phyloP scores from a whole-genome alignment of 176 grass and related monocot genomes.

The Chloris gayana region DNA sequence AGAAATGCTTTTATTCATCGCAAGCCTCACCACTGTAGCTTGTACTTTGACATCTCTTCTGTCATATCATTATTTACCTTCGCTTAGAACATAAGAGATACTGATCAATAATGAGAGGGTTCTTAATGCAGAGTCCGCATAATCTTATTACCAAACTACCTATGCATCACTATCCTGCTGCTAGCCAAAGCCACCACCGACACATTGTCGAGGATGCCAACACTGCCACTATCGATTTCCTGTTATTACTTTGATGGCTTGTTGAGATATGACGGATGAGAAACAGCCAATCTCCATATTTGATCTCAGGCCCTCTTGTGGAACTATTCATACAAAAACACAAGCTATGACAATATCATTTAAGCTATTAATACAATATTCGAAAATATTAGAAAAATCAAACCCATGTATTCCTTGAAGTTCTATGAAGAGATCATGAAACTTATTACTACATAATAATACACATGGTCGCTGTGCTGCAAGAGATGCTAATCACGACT shows the following conservation, averaged over 20 bases:
- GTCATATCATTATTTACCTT: conserved; percentile 35
- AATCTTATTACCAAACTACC: neutral
- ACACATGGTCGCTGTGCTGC: neutral
- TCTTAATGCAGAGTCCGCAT: conserved; percentile 11
- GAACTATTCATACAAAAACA: no score
- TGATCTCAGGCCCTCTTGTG: no score
- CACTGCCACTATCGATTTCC: neutral
- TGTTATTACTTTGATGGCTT: conserved; percentile 34
- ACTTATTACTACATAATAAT: neutral
- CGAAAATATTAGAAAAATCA: neutral
- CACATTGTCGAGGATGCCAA: conserved; percentile 1
- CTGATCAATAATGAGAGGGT: conserved; percentile 21
- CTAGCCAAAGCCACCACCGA: conserved; percentile 7
- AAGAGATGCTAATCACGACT: neutral
- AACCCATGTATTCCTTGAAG: neutral
- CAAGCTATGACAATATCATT: no score
- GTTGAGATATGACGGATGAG: conserved; percentile 16
- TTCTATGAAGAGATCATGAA: no score
- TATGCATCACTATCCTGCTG: conserved; percentile 15
- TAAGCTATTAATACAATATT: neutral
- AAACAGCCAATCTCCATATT: conserved; percentile 27
- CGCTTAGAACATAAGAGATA: conserved; percentile 40
- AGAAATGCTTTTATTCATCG: conserved; percentile 3
- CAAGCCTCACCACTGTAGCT: conserved; percentile 19
- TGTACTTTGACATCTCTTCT: conserved; percentile 26